Evolutionary conservation across 768 basidiomycete genomes (phyloP), one percentile per base, ranked within the genome.

Genomic region (Kwoniella bestiolae): DNA sequence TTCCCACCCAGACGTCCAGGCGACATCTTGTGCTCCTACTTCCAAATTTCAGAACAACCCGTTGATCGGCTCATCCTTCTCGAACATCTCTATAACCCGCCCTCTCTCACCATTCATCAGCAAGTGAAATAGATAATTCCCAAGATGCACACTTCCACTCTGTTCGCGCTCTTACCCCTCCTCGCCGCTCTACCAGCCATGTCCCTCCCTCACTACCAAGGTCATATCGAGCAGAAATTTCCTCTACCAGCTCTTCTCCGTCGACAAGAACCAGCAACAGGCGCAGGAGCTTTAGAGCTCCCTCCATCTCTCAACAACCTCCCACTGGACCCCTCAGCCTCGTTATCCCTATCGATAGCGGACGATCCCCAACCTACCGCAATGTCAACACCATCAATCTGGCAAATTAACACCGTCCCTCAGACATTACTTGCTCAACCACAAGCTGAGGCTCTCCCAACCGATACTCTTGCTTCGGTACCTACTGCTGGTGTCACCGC

Each of bases 161-260:
- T 66, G 5, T n/a, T 60, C 50, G 29, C 65, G 26, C 41, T 66
- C 3, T 59, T 66, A 38, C 65, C 65, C 23, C 25, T 66, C 5
- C 57, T 65, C 38, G 47, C 57, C n/a, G 14, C 29, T 6, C 31
- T 18, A 18, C 14, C 32, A 31, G 29, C 52, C 16, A 16, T 21
- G 16, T 29, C 31, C 7, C 16, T 35, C n/a, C 49, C 51, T 45
- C 23, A 44, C 23, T n/a, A 46, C 44, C 5, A 2, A 46, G 29
- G 47, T 32, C 5, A 49, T 16, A 49, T 56, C 16, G 29, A 38
- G 23, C 32, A 31, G 11, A 55, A 53, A 34, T 12, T n/a, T 14
- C 63, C 63, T 26, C 35, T 65, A 34, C 63, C 63, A 9, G 50
- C 35, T 35, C 28, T 65, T 9, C 32, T 49, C 16, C 47, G 56